Percentiles rank a stretch among this genome's conserved stretches.
Evolutionary conservation across 2,329 filamentous ascomycete species (phyloP).

Genomic region (Trichophaea hybrida): DNA sequence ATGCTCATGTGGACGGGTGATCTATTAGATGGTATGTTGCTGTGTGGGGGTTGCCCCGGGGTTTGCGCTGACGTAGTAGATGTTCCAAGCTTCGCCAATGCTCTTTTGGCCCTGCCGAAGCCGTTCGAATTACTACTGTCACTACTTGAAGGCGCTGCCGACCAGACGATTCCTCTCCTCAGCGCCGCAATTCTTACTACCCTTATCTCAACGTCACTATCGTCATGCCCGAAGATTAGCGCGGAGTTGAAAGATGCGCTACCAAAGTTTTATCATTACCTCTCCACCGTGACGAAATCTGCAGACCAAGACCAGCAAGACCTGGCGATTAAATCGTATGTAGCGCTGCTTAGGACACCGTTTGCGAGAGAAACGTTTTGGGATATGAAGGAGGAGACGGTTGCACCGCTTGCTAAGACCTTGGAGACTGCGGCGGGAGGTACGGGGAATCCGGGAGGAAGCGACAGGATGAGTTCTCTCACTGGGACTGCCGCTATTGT

Average conservation of each 20-base stretch:
- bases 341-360: constrained; percentile 61
- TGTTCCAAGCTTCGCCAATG: constrained; percentile 61
- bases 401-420: constrained; percentile 69
- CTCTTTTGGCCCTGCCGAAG: constrained; percentile 59
- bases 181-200: constrained; percentile 74
- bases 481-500: constrained; percentile 46
- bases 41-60: neutral
- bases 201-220: constrained; percentile 53
- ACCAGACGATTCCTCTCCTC: constrained; percentile 77
- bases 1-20: constrained; percentile 81
- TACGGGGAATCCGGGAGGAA: constrained; percentile 53
- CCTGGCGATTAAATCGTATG: constrained; percentile 86
- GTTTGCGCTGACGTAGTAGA: constrained; percentile 38
- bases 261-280: constrained; percentile 69
- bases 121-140: constrained; percentile 74
- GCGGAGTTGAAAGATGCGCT: constrained; percentile 60
- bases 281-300: constrained; percentile 42
- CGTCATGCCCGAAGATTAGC: constrained; percentile 39
- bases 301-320: constrained; percentile 77
- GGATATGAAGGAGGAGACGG: constrained; percentile 72
- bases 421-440: constrained; percentile 60
- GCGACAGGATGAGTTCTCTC: constrained; percentile 39
- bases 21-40: constrained; percentile 59
- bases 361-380: constrained; percentile 73
- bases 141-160: constrained; percentile 55